These are phyloP conservation scores for Pythium aristosporum DNA, from an alignment of 352 stramenopile genomes.

Conservation along the genomic window DNA sequence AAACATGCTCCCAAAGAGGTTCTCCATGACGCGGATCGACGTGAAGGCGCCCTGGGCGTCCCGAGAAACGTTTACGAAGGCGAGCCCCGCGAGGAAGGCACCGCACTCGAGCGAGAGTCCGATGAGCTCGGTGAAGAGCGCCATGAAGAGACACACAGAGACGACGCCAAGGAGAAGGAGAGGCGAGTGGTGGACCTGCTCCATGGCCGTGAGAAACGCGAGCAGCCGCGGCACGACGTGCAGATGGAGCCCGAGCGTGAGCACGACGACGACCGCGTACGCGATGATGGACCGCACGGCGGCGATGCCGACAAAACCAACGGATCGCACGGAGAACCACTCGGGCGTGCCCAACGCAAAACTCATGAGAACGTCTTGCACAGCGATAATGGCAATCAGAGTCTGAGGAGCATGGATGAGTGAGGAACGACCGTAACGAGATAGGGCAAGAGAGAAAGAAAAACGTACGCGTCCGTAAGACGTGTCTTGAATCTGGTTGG, in stretches of 20 bases:
- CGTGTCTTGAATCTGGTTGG: slow-evolving; percentile 79
- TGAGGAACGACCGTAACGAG: background rate
- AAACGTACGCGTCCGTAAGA: slow-evolving; percentile 67
- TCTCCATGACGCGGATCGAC: slow-evolving; percentile 87
- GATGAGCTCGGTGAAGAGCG: slow-evolving; percentile 80
- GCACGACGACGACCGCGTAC: slow-evolving; percentile 65
- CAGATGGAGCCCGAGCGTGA: slow-evolving; percentile 69
- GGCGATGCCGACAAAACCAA: slow-evolving; percentile 69
- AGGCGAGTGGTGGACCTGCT: slow-evolving; percentile 78
- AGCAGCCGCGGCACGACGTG: slow-evolving; percentile 71
- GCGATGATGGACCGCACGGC: slow-evolving; percentile 69
- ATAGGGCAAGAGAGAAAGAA: background rate
- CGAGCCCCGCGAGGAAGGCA: slow-evolving; percentile 77
- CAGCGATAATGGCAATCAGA: slow-evolving; percentile 81
- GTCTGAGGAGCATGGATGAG: slow-evolving; percentile 37
- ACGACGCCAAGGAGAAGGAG: slow-evolving; percentile 82
- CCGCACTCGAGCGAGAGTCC: slow-evolving; percentile 82
- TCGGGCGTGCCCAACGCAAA: slow-evolving; percentile 82
- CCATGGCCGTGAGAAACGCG: slow-evolving; percentile 73
- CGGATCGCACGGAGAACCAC: slow-evolving; percentile 78
- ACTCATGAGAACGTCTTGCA: slow-evolving; percentile 86
- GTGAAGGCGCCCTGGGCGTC: slow-evolving; percentile 72
- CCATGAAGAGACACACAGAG: slow-evolving; percentile 83
- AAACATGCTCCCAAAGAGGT: slow-evolving; percentile 88
- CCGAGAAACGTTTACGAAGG: slow-evolving; percentile 70